These are phyloP conservation scores for Halophytophthora polymorphica DNA, from an alignment of 352 stramenopile genomes.

Conservation along the genomic window DNA sequence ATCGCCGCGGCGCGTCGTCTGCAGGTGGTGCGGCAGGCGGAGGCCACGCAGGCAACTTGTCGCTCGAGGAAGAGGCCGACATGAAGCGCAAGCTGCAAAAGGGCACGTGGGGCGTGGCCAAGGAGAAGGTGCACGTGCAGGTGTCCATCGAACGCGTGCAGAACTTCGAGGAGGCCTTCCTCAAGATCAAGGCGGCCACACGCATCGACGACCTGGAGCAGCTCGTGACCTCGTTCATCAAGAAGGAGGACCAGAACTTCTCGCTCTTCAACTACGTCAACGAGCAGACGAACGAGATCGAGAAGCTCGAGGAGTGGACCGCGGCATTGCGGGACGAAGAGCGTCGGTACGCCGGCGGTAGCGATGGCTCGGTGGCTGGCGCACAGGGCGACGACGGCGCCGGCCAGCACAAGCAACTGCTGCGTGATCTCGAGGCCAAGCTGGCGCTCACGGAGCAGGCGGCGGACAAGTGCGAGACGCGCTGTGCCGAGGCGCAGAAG, in stretches of 20 bases:
- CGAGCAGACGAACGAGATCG: conserved; percentile 93
- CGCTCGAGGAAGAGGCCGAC: conserved; percentile 58
- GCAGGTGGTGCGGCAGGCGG: conserved; percentile 2
- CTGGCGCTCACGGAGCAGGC: conserved; percentile 75
- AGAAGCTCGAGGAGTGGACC: conserved; percentile 88
- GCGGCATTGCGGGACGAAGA: conserved; percentile 77
- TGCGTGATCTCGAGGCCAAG: conserved; percentile 85
- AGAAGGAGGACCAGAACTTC: conserved; percentile 97
- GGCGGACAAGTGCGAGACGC: conserved; percentile 89
- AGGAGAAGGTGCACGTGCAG: conserved; percentile 87
- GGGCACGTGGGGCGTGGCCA: conserved; percentile 74
- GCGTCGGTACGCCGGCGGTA: conserved; percentile 74
- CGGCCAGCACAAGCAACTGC: conserved; percentile 87
- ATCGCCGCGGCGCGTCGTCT: conserved; percentile 29
- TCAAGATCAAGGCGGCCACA: conserved; percentile 92
- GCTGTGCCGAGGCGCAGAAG: conserved; percentile 86
- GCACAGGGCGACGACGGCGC: conserved; percentile 66
- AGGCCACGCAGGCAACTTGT: conserved; percentile 36
- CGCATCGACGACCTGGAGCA: conserved; percentile 92
- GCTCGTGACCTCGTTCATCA: conserved; percentile 91
- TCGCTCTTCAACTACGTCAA: conserved; percentile 95
- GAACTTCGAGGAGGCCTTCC: conserved; percentile 95
- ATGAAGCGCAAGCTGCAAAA: conserved; percentile 77
- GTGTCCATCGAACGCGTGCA: conserved; percentile 89
- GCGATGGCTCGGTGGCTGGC: conserved; percentile 45